Conservation (phyloP, 176 grass and related monocot species). For the Carex kokanica region DNA sequence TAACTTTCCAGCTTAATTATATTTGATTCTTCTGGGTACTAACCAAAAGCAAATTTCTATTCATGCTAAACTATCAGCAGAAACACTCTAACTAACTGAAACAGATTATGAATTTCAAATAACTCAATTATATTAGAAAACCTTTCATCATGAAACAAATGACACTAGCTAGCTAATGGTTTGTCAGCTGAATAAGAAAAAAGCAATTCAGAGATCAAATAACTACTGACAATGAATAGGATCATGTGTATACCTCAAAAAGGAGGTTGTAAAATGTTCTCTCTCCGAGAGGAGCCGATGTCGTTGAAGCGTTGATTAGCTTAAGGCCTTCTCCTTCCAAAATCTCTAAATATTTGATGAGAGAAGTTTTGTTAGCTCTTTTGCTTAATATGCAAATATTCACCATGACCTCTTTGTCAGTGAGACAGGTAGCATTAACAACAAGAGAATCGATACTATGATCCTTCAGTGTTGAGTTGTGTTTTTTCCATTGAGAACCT, state of each 20-base stretch:
- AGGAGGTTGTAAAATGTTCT: slow-evolving; percentile 70
- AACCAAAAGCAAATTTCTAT: not conserved
- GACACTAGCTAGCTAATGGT: too few species aligned
- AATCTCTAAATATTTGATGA: slow-evolving; percentile 46
- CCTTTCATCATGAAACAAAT: not conserved
- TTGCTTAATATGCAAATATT: slow-evolving; percentile 49
- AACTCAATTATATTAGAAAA: not conserved
- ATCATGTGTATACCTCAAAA: slow-evolving; percentile 51
- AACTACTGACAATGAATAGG: not conserved
- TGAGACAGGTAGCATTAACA: slow-evolving; percentile 55
- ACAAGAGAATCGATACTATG: slow-evolving; percentile 14
- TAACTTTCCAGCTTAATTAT: not conserved
- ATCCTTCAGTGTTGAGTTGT: not conserved
- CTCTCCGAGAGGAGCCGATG: slow-evolving; percentile 29
- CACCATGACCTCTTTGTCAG: slow-evolving; percentile 68
- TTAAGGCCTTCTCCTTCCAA: slow-evolving; percentile 66
- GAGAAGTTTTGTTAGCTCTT: slow-evolving; percentile 28
- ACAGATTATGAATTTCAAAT: not conserved
- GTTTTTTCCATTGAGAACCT: slow-evolving; percentile 29
- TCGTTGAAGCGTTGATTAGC: slow-evolving; percentile 55
- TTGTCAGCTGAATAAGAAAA: too few species aligned
- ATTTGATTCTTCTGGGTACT: not conserved
- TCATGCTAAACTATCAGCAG: not conserved
- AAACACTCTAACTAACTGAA: not conserved
- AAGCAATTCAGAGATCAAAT: not conserved